Evolutionary conservation across 805 yeast genomes (phyloP).

Genomic region (Schwanniomyces yamadae): DNA sequence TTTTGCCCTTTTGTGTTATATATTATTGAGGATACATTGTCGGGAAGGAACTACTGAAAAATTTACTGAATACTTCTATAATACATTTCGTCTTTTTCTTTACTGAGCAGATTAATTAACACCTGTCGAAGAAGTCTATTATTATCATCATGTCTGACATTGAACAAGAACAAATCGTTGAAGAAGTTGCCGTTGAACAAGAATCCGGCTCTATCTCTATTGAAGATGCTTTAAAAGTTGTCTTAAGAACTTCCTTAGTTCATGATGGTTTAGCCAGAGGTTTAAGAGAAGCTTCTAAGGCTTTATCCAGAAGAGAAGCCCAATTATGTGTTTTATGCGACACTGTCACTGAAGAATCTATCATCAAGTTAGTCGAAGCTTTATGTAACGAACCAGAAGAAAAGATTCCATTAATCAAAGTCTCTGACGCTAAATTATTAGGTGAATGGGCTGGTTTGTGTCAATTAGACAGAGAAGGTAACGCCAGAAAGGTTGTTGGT

Average conservation of each 20-base stretch:
- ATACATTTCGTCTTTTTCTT: conserved; percentile 17
- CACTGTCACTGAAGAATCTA: conserved; percentile 96
- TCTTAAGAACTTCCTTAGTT: conserved; percentile 94
- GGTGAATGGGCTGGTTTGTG: conserved; percentile 99
- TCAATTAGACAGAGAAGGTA: conserved; percentile 99
- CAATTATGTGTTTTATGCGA: conserved; percentile 96
- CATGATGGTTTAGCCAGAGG: conserved; percentile 99
- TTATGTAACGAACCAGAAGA: conserved; percentile 96
- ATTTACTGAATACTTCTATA: conserved; percentile 7
- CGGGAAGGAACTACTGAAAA: conserved; percentile 8
- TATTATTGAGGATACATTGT: background rate
- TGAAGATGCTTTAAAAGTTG: conserved; percentile 98
- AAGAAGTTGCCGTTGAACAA: conserved; percentile 81
- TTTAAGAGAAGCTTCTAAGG: conserved; percentile 99
- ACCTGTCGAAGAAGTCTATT: conserved; percentile 73
- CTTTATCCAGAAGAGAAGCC: conserved; percentile 96
- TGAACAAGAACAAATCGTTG: conserved; percentile 82
- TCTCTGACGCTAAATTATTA: conserved; percentile 97
- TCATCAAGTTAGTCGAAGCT: conserved; percentile 97
- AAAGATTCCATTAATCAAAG: conserved; percentile 98
- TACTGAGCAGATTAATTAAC: conserved; percentile 55
- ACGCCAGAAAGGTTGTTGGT: conserved; percentile 99
- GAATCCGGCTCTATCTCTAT: conserved; percentile 90
- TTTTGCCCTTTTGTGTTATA: conserved; percentile 2
- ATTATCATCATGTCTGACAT: conserved; percentile 76